phyloP scores from a whole-genome alignment of 106 monocot genomes.

The Phalaenopsis equestris region DNA sequence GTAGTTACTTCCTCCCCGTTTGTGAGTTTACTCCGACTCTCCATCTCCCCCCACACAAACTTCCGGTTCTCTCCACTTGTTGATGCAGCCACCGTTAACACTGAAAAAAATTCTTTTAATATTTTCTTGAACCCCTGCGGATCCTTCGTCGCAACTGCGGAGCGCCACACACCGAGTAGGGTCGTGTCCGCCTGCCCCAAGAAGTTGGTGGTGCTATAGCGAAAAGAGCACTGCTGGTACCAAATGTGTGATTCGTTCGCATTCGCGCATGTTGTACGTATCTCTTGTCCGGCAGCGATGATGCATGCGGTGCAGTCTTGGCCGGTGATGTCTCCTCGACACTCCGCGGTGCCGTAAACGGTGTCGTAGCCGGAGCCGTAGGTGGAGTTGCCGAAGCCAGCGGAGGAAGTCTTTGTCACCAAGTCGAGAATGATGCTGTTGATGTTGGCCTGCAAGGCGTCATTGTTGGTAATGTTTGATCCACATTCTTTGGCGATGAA shows the following conservation, averaged over 20 bases:
- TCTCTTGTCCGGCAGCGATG: neutral
- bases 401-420: neutral
- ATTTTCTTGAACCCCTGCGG: neutral
- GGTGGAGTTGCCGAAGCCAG: neutral
- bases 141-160: neutral
- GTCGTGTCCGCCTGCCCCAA: neutral
- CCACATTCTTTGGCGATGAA: no score
- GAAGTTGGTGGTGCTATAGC: neutral
- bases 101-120: neutral
- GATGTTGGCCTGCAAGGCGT: no score
- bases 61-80: neutral
- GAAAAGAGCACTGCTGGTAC: neutral
- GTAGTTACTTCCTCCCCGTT: neutral
- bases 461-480: no score
- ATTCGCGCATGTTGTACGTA: neutral
- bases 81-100: neutral
- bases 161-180: neutral
- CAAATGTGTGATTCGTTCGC: neutral
- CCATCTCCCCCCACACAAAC: neutral
- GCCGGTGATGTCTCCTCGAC: neutral
- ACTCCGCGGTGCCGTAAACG: neutral
- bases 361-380: neutral
- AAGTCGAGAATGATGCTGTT: neutral
- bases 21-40: neutral
- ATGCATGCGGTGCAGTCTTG: neutral